Percentiles rank a stretch among this genome's conserved stretches.
phyloP scores from a whole-genome alignment of 805 yeast genomes.

The Scheffersomyces ergatensis region DNA sequence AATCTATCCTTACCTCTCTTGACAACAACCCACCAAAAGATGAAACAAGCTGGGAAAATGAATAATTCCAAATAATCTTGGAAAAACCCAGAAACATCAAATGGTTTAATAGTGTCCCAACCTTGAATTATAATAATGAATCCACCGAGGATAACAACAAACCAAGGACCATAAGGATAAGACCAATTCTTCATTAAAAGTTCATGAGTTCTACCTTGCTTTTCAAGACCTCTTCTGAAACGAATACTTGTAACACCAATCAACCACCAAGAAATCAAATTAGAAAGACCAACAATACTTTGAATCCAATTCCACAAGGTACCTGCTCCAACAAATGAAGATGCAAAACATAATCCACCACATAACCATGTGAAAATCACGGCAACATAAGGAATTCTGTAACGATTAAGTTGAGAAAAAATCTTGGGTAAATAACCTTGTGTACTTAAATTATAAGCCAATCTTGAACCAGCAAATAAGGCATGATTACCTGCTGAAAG shows the following conservation, averaged over 20 bases:
- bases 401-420: constrained; percentile 41
- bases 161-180: constrained; percentile 52
- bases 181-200: constrained; percentile 47
- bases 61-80: constrained; percentile 44
- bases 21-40: constrained; percentile 45
- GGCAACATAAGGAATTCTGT: constrained; percentile 48
- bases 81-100: constrained; percentile 41
- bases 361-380: constrained; percentile 49
- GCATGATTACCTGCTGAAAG: constrained; percentile 57
- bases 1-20: constrained; percentile 40
- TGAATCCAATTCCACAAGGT: constrained; percentile 54
- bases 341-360: constrained; percentile 60
- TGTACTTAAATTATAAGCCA: constrained; percentile 47
- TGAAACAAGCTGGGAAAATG: constrained; percentile 45
- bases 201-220: constrained; percentile 43
- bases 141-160: constrained; percentile 39
- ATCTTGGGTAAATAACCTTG: constrained; percentile 47
- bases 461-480: constrained; percentile 48
- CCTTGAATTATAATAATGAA: constrained; percentile 53
- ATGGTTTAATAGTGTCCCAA: constrained; percentile 50
- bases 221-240: constrained; percentile 44
- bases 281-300: constrained; percentile 51
- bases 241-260: constrained; percentile 49
- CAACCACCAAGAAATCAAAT: constrained; percentile 50
- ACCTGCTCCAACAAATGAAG: constrained; percentile 54